A percentile compares a stretch with the other conserved stretches of the same genome.
These are phyloP conservation scores for Rhodosporidiobolus odoratus DNA, from an alignment of 768 basidiomycete genomes.

Conservation along the genomic window DNA sequence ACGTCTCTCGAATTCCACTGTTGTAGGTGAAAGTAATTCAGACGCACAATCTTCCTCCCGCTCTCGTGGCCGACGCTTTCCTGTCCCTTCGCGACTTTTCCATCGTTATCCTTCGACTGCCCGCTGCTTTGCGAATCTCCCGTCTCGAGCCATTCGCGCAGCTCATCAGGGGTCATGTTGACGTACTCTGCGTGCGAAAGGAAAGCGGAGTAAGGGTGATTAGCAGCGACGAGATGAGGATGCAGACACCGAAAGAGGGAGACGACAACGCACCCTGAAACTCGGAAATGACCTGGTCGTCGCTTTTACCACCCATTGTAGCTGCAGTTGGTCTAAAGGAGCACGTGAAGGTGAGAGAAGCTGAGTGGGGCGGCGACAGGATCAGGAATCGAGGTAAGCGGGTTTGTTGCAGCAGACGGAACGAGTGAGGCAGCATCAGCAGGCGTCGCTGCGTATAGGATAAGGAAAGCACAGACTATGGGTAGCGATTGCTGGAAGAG, in stretches of 20 bases:
- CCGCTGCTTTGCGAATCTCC: slow-evolving; percentile 43
- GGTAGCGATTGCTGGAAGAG: no score
- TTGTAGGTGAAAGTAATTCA: neutral
- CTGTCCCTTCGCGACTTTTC: slow-evolving; percentile 41
- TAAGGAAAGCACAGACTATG: neutral
- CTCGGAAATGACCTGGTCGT: slow-evolving; percentile 46
- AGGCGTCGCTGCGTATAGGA: neutral
- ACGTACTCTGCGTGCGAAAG: slow-evolving; percentile 45
- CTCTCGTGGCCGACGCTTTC: slow-evolving; percentile 36
- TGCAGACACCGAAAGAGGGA: neutral
- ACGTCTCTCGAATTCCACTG: neutral
- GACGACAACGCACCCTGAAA: slow-evolving; percentile 42
- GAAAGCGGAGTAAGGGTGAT: neutral
- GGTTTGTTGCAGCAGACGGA: no score
- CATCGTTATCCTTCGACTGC: slow-evolving; percentile 45
- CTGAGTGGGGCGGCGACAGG: neutral
- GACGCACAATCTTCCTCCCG: slow-evolving; percentile 46
- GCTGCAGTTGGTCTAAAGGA: neutral
- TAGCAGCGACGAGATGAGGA: neutral
- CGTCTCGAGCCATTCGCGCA: slow-evolving; percentile 47
- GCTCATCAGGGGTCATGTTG: slow-evolving; percentile 49
- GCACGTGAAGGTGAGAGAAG: neutral
- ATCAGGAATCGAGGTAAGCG: no score
- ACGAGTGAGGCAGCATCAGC: neutral
- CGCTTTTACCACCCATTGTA: slow-evolving; percentile 45